Percentiles rank a stretch among this genome's conserved stretches.
Evolutionary conservation across 768 basidiomycete species (phyloP).

Genomic region (Rhodosporidiobolus sp.): DNA sequence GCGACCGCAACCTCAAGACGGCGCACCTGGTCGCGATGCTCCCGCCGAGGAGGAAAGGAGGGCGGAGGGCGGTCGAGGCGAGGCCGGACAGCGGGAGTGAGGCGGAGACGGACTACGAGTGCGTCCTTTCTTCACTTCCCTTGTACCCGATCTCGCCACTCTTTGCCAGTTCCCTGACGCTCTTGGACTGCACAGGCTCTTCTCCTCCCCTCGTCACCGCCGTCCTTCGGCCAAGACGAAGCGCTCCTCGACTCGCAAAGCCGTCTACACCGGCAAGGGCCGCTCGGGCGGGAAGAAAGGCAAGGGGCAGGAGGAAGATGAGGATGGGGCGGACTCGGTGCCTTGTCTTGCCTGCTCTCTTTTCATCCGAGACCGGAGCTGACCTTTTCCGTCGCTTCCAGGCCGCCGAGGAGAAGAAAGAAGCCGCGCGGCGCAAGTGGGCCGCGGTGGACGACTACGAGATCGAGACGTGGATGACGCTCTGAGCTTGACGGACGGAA

Average conservation of each 20-base stretch:
- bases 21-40: slow-evolving; percentile 5
- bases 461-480: slow-evolving; percentile 9
- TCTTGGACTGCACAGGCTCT: background rate
- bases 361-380: too few species aligned
- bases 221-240: too few species aligned
- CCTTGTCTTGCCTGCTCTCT: too few species aligned
- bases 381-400: background rate
- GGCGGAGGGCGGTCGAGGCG: background rate
- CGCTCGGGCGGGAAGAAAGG: background rate
- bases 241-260: background rate
- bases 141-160: too few species aligned
- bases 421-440: slow-evolving; percentile 15
- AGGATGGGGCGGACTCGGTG: background rate
- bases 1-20: slow-evolving; percentile 1
- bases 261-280: too few species aligned
- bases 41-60: slow-evolving; percentile 11
- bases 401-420: background rate
- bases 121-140: background rate
- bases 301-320: background rate
- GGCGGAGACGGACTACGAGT: slow-evolving; percentile 35
- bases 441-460: slow-evolving; percentile 14
- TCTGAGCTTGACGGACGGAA: background rate
- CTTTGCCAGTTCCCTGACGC: too few species aligned
- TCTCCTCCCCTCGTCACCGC: background rate
- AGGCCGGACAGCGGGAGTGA: background rate